Conservation (phyloP, 2,329 filamentous ascomycete genomes). For the Blastomyces gilchristii region DNA sequence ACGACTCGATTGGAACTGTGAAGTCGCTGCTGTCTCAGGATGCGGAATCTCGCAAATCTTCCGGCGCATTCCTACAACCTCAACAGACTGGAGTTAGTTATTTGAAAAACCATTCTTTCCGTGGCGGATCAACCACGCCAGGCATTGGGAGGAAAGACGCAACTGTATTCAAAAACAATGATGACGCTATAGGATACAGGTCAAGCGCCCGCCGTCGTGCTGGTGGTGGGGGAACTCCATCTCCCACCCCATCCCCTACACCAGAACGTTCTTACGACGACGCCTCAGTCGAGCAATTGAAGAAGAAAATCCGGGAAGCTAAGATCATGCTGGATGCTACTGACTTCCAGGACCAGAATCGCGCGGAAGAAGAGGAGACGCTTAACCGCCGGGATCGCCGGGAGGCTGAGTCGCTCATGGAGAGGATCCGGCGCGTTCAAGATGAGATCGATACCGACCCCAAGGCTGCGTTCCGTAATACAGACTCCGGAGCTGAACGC, state of each 20-base stretch:
- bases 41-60: constrained; percentile 78
- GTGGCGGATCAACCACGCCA: constrained; percentile 49
- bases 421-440: constrained; percentile 80
- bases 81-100: constrained; percentile 98
- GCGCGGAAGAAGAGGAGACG: constrained; percentile 80
- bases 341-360: constrained; percentile 88
- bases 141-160: constrained; percentile 71
- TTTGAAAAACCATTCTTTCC: constrained; percentile 89
- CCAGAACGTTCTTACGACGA: constrained; percentile 64
- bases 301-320: constrained; percentile 88
- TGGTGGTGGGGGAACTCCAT: constrained; percentile 63
- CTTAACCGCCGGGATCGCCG: constrained; percentile 82
- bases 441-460: constrained; percentile 92
- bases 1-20: constrained; percentile 82
- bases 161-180: constrained; percentile 93
- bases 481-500: constrained; percentile 80
- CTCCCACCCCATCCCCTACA: constrained; percentile 61
- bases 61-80: constrained; percentile 79
- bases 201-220: constrained; percentile 85
- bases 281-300: constrained; percentile 71
- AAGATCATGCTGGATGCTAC: constrained; percentile 90
- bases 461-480: constrained; percentile 56
- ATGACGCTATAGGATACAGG: constrained; percentile 82
- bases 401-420: constrained; percentile 88
- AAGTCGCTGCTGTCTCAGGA: constrained; percentile 83